phyloP scores from a whole-genome alignment of 1,139 yeast species.

The Lodderomyces metapsilosis region DNA sequence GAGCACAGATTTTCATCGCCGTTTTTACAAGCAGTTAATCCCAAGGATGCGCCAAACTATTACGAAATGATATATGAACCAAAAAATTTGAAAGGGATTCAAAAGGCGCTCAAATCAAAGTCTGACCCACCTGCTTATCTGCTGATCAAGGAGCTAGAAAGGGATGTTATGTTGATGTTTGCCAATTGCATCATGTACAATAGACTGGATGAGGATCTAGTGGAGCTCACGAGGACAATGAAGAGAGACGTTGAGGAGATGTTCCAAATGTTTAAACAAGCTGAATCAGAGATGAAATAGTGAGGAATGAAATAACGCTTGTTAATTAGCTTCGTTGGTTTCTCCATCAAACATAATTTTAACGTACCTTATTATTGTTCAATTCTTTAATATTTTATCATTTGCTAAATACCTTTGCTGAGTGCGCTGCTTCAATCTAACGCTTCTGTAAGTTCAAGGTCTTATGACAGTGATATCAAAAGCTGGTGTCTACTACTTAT shows the following conservation, averaged over 20 bases:
- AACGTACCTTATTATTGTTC: too few species aligned
- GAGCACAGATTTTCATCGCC: slow-evolving; percentile 76
- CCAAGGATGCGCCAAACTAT: slow-evolving; percentile 69
- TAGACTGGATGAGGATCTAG: slow-evolving; percentile 61
- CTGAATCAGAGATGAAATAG: slow-evolving; percentile 22
- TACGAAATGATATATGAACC: slow-evolving; percentile 62
- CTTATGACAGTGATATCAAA: too few species aligned
- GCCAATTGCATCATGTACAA: slow-evolving; percentile 85
- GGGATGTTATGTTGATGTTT: slow-evolving; percentile 73
- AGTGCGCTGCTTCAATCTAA: too few species aligned
- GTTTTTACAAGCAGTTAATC: slow-evolving; percentile 66
- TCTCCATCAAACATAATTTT: too few species aligned
- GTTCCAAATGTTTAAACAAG: slow-evolving; percentile 51
- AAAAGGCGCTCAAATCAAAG: slow-evolving; percentile 51
- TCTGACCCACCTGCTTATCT: slow-evolving; percentile 44
- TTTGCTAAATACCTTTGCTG: too few species aligned
- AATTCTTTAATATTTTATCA: too few species aligned
- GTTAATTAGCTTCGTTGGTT: too few species aligned
- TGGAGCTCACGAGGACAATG: slow-evolving; percentile 66
- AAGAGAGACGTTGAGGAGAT: slow-evolving; percentile 52
- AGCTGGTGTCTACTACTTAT: too few species aligned
- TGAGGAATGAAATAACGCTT: neutral
- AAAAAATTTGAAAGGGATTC: slow-evolving; percentile 63
- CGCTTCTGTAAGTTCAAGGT: too few species aligned
- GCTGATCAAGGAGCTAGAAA: slow-evolving; percentile 59